phyloP scores from a whole-genome alignment of 2,329 filamentous ascomycete species.

The Ambrosiella xylebori region DNA sequence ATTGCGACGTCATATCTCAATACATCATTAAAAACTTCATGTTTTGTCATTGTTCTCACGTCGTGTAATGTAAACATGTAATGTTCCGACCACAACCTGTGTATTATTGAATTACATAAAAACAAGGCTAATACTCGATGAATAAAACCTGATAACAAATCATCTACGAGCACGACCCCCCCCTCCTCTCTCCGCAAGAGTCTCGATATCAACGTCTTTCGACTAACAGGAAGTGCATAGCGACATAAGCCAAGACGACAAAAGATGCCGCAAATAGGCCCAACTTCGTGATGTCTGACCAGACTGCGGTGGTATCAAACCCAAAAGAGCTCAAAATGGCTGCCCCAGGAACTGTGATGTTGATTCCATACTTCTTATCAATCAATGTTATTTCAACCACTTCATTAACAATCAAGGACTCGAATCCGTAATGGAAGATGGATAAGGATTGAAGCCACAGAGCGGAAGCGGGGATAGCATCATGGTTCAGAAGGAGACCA shows the following conservation, averaged over 20 bases:
- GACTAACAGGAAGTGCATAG: slow-evolving; percentile 85
- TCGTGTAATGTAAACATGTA: not conserved
- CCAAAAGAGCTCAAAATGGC: slow-evolving; percentile 90
- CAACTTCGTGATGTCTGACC: slow-evolving; percentile 67
- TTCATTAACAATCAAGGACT: slow-evolving; percentile 26
- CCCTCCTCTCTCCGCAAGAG: no score
- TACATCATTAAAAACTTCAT: not conserved
- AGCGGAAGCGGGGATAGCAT: slow-evolving; percentile 72
- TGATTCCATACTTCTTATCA: slow-evolving; percentile 88
- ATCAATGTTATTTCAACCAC: slow-evolving; percentile 76
- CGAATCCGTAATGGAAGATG: slow-evolving; percentile 44
- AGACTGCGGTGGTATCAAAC: slow-evolving; percentile 74
- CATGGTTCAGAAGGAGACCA: slow-evolving; percentile 82
- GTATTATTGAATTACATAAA: not conserved
- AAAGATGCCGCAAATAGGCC: slow-evolving; percentile 70
- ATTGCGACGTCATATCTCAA: not conserved
- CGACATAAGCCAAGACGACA: slow-evolving; percentile 70
- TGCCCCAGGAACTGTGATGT: slow-evolving; percentile 89
- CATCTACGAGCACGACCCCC: not conserved
- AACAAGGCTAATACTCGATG: no score
- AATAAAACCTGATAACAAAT: not conserved
- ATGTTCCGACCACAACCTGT: not conserved
- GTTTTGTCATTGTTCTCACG: not conserved
- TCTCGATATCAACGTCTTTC: slow-evolving; percentile 34
- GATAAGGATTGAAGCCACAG: slow-evolving; percentile 85